A percentile compares a stretch with the other conserved stretches of the same genome.
These are phyloP conservation scores for Fusarium armeniacum DNA, from an alignment of 2,329 filamentous ascomycete species.

Conservation along the genomic window DNA sequence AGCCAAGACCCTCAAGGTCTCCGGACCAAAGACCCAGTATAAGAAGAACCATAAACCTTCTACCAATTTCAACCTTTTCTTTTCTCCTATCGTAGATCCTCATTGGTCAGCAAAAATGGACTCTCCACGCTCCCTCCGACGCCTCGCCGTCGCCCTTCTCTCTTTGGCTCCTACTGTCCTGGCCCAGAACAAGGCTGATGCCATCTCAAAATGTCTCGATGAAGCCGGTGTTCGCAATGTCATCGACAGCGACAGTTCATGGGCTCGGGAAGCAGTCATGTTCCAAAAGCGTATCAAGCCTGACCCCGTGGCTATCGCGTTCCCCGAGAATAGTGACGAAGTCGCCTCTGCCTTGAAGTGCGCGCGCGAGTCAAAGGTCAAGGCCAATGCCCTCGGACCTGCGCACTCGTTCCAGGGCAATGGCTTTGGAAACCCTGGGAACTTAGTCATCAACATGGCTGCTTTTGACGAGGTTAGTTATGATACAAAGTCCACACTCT, in stretches of 20 bases:
- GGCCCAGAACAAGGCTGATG: constrained; percentile 24
- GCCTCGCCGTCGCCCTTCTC: constrained; percentile 14
- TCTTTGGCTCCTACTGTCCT: constrained; percentile 1
- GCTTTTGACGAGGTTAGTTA: constrained; percentile 46
- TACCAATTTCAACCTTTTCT: rapidly evolving
- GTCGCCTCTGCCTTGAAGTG: constrained; percentile 45
- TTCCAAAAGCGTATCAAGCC: constrained; percentile 46
- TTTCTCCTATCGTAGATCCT: not conserved
- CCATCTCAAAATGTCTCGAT: constrained; percentile 32
- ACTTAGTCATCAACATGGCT: constrained; percentile 47
- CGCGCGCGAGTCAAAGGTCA: constrained; percentile 43
- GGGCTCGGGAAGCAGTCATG: constrained; percentile 31
- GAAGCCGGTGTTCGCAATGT: constrained; percentile 39
- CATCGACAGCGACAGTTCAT: constrained; percentile 40
- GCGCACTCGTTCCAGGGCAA: constrained; percentile 45
- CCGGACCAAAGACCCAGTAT: not conserved
- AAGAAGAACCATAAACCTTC: constrained; percentile 5
- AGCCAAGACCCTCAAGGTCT: not conserved
- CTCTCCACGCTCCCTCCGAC: constrained; percentile 16
- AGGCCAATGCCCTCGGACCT: constrained; percentile 44
- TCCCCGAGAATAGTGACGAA: constrained; percentile 40
- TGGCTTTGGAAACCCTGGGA: constrained; percentile 43
- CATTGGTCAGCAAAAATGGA: constrained; percentile 6
- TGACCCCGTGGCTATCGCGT: constrained; percentile 43
- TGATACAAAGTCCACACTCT: constrained; percentile 25